Base-by-base conservation (phyloP, 768 basidiomycete species). In the Phanerochaete sordida region DNA sequence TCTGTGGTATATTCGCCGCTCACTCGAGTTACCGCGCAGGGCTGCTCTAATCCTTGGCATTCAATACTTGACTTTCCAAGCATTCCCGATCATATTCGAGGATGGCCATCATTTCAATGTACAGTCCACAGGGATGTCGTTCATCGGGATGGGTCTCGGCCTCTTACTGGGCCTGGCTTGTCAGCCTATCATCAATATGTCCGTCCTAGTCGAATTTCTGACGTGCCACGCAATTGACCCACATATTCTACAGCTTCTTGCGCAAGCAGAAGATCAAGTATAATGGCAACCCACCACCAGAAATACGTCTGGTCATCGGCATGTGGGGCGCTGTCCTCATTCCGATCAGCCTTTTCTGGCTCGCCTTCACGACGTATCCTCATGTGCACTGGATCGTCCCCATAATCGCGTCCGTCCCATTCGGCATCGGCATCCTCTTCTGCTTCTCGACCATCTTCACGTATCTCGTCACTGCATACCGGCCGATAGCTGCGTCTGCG, bases 401-500 rank as follows among this genome's bases (percentile, higher is more conserved):
- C 21, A 76, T 82, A 62, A 67, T 82, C 58, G 75, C 71, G 3
- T 76, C 79, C 0, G 60, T 74, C 3, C 80, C 76, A 3, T 81
- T 85, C 61, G 83, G 84, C 31, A 74, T 81, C 0, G 89, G 86
- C 2, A 73, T 81, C 49, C 73, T 78, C 65, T 88, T 83, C 64
- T 82, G 84, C 45, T 93, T 87, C 73, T 84, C 86, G 0, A 81
- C 83, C 9, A 84, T 84, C 3, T 90, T 90, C 72, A 87, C 79
- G 69, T 84, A 79, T 66, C 75, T 84, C 53, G 82, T 83, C 27
- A 76, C 77, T 19, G 77, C 81, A 13, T 81, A 81, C 63, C 75
- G 80, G 12, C 79, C 80, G 1, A 72, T 80, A 31, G 80, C 83
- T 0, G 80, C 83, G 1, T 85, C 83, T 47, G 88, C 90, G 0